Evolutionary conservation across 768 basidiomycete genomes (phyloP), one percentile per base, ranked within the genome.

Genomic region (Pleurotus djamor): DNA sequence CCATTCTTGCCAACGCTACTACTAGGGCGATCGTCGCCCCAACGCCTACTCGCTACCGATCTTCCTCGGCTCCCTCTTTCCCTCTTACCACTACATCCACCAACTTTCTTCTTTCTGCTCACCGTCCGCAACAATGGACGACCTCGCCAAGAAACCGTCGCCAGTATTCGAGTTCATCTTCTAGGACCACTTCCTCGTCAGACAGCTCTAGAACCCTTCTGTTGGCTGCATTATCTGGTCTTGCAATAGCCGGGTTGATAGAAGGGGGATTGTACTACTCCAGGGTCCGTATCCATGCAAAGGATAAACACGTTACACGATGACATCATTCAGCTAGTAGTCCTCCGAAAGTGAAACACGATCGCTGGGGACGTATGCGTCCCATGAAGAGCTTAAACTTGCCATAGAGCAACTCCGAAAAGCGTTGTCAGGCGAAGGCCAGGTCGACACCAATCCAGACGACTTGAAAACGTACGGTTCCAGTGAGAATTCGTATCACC

Each of bases 391-490:
- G 55, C 84, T 87, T 61, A 61, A 74, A 48, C 64, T 69, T 3
- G 86, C 85, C 0, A 82, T 89, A 38, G 64, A 67, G 48, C 86
- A 84, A 34, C 70, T 90, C 9, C 74, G 67, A 49, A 54, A 12
- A 10, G 61, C 73, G 3, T 82, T 87, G 55, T 63, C 73, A 28
- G 64, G 64, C 7, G 67, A 69, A 16, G 73, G 71, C 28, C 52
- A 68, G 9, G 78, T 85, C 2, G 56, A 68, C 10, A 86, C 81
- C 0, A 79, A 85, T 64, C 69, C 72, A 2, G 80, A 80, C 28
- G 81, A 84, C 52, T 69, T 89, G 9, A 71, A 72, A 2, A 66
- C 70, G 13, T 85, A 89, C 65, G 87, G 88, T 1, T 79, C 77
- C 62, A 85, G 85, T 5, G 68, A 74, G 47, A 80, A 80, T 59